A percentile compares a stretch with the other conserved stretches of the same genome.
phyloP scores from a whole-genome alignment of 441 rosid genomes.

The Macaranga tanarius region DNA sequence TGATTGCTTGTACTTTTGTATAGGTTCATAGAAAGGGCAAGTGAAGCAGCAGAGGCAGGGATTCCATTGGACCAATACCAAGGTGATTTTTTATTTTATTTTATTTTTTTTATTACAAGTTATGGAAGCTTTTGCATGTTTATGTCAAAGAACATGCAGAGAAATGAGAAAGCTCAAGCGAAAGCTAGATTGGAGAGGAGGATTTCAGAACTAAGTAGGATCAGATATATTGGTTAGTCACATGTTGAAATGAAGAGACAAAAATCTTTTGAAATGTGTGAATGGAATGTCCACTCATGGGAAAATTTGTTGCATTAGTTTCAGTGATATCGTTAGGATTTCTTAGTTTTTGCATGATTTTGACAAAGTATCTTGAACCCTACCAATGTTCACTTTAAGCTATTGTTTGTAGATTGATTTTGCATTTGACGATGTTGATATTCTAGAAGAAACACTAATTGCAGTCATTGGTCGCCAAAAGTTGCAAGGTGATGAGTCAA shows the following conservation, averaged over 20 bases:
- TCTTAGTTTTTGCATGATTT: slow-evolving; percentile 6
- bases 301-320: not conserved
- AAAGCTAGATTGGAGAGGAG: not conserved
- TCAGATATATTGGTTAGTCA: slow-evolving; percentile 6
- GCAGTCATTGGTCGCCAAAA: slow-evolving; percentile 63
- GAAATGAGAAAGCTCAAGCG: not conserved
- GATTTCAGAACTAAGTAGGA: slow-evolving; percentile 1
- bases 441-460: slow-evolving; percentile 57
- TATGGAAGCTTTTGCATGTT: slow-evolving; percentile 6
- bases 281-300: not conserved
- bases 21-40: slow-evolving; percentile 63
- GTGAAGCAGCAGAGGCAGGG: slow-evolving; percentile 71
- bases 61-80: slow-evolving; percentile 52
- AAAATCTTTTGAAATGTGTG: not conserved
- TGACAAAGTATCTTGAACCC: not conserved
- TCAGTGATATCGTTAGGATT: not conserved
- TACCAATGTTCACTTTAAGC: slow-evolving; percentile 15
- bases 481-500: slow-evolving; percentile 52
- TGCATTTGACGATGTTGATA: slow-evolving; percentile 83
- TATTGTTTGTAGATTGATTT: slow-evolving; percentile 65
- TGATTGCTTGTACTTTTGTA: slow-evolving; percentile 18
- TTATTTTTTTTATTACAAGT: not conserved
- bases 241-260: not conserved
- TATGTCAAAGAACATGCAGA: slow-evolving; percentile 5
- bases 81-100: slow-evolving; percentile 30